Evolutionary conservation across 331 rosid species (phyloP), one percentile per base, ranked within the genome.

Genomic region (Pyrus hybrid): DNA sequence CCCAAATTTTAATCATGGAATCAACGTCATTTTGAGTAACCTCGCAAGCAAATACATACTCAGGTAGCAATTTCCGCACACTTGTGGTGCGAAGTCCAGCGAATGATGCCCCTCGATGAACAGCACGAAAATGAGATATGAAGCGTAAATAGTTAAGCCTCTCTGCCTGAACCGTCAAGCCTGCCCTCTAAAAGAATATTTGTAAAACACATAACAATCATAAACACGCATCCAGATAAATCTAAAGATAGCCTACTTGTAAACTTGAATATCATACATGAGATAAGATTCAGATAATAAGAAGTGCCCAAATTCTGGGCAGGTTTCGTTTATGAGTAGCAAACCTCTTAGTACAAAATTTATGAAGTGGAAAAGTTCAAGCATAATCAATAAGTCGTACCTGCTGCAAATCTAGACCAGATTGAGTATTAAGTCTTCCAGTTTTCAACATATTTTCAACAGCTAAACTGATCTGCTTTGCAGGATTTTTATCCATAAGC

Each of bases 41-140:
- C 70, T 67, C 8, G 22, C 67, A 25, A 76, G 51, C 58, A 66
- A 49, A 73, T 72, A 83, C 97, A 70, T 73, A 94, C 99, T 94
- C 99, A 17, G 97, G 99, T 68, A 94, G 84, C 87, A 94, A 83
- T 78, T 94, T 94, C 82, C 97, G 93, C 80, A 94, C 99, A 53
- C 97, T 89, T 77, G 99, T 94, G 33, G 97, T 92, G 70, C 97
- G 99, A 70, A 87, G 93, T 53, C 97, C 99, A 77, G 99, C 97
- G 85, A 92, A 92, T 33, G 96, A 90, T 75, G 99, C 90, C 67
- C 97, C 99, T 80, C 99, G 93, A 90, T 94, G 99, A 72, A 94
- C 97, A 74, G 97, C 89, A 78, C 97, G 97, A 81, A 92, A 94
- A 86, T 92, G 97, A 26, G 99, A 91, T 66, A 92, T 32, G 81